These are phyloP conservation scores for Lyophyllum decastes DNA, from an alignment of 768 basidiomycete species.

Conservation along the genomic window DNA sequence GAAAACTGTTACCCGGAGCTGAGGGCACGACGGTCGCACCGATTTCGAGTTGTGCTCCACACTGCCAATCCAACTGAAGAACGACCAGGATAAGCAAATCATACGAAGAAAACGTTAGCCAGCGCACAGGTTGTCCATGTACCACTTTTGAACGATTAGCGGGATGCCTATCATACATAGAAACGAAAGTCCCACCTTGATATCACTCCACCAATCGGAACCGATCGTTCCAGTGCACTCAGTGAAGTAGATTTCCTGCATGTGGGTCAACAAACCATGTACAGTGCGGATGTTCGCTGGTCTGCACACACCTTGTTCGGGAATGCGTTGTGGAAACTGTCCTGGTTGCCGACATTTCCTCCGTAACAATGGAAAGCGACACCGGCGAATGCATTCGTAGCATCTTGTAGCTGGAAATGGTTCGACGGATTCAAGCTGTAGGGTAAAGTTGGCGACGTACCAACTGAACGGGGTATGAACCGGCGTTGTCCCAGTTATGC, in stretches of 20 bases:
- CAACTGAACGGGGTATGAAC: constrained; percentile 60
- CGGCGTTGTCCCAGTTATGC: constrained; percentile 76
- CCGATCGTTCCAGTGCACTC: constrained; percentile 71
- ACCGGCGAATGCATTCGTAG: constrained; percentile 56
- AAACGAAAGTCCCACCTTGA: constrained; percentile 51
- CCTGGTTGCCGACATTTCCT: constrained; percentile 20
- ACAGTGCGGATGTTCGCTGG: not conserved
- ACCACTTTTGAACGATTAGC: constrained; percentile 16
- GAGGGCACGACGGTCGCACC: constrained; percentile 1
- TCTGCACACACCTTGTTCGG: constrained; percentile 16
- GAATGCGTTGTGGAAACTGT: constrained; percentile 20
- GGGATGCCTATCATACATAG: not conserved
- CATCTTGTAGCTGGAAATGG: constrained; percentile 47
- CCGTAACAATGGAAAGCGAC: constrained; percentile 76
- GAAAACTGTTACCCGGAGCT: constrained; percentile 11
- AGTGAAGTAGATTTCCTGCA: constrained; percentile 48
- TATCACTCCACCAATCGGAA: constrained; percentile 78
- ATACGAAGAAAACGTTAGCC: not conserved
- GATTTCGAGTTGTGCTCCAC: constrained; percentile 19
- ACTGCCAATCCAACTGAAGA: constrained; percentile 24
- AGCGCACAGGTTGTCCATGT: constrained; percentile 25
- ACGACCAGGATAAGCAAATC: not conserved
- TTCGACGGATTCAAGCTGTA: not conserved
- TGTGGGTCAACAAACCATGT: not conserved
- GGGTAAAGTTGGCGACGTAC: constrained; percentile 1